A percentile compares a stretch with the other conserved stretches of the same genome.
phyloP scores from a whole-genome alignment of 768 basidiomycete species.

The Dioszegia crocea region DNA sequence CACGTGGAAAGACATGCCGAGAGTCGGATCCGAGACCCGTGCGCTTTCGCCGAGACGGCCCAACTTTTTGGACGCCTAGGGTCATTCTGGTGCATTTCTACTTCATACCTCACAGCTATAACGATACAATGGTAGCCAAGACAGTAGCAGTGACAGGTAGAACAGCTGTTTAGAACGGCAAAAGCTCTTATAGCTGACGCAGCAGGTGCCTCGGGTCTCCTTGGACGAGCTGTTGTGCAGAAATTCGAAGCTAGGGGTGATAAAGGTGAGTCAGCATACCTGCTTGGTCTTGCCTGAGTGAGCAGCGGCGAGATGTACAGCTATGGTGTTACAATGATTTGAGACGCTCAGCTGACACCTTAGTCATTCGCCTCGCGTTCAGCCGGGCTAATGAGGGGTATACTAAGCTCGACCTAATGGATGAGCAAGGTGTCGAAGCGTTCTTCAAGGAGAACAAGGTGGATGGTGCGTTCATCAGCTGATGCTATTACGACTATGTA shows the following conservation, averaged over 20 bases:
- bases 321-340: too few relatives aligned
- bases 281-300: not conserved
- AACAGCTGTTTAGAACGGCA: not conserved
- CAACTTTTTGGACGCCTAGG: too few relatives aligned
- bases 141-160: not conserved
- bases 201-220: slow-evolving; percentile 83
- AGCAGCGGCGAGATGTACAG: too few relatives aligned
- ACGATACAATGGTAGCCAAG: not conserved
- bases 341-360: slow-evolving; percentile 15
- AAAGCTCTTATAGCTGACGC: not conserved
- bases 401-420: slow-evolving; percentile 64
- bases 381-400: slow-evolving; percentile 56
- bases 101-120: too few relatives aligned
- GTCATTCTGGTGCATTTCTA: too few relatives aligned
- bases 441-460: slow-evolving; percentile 62
- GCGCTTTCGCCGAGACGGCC: not conserved
- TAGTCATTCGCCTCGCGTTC: slow-evolving; percentile 68
- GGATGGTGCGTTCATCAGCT: slow-evolving; percentile 57
- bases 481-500: too few relatives aligned
- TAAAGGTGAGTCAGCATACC: slow-evolving; percentile 36
- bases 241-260: slow-evolving; percentile 57
- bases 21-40: not conserved
- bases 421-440: slow-evolving; percentile 57
- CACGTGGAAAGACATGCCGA: not conserved
- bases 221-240: slow-evolving; percentile 71